Evolutionary conservation across 139 green algal species (phyloP).

Genomic region (Chlorella sp.): DNA sequence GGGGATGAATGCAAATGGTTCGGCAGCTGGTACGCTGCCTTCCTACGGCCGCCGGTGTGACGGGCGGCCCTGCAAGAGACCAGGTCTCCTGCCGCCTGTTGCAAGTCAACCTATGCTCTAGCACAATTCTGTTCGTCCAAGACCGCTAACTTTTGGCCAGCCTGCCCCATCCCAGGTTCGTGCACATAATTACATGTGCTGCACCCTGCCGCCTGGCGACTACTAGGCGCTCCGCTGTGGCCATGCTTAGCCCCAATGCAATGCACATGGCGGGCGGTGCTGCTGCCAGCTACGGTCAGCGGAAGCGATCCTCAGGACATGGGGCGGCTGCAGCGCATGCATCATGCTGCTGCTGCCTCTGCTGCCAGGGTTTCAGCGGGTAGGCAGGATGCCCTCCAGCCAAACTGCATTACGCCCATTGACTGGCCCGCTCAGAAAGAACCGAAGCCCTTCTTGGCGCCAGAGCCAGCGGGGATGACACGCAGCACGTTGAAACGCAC

Average conservation of each 20-base stretch:
- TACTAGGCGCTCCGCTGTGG: too few species aligned
- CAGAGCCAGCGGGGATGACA: constrained; percentile 85
- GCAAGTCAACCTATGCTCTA: too few species aligned
- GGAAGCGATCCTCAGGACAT: background rate
- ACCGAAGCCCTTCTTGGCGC: constrained; percentile 86
- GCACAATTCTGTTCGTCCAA: too few species aligned
- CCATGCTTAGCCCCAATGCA: too few species aligned
- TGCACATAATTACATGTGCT: too few species aligned
- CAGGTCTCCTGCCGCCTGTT: too few species aligned
- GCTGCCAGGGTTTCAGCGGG: too few species aligned
- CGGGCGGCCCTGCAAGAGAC: background rate
- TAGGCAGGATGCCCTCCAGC: too few species aligned
- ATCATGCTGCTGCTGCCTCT: background rate
- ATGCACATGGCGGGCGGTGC: background rate
- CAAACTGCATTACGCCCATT: too few species aligned
- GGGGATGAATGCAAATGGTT: background rate
- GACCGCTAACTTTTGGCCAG: too few species aligned
- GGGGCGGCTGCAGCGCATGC: background rate
- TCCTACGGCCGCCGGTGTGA: constrained; percentile 16
- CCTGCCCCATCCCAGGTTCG: too few species aligned
- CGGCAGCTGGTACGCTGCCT: background rate
- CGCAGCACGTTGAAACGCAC: constrained; percentile 99
- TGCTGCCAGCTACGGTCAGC: background rate
- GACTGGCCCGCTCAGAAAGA: constrained; percentile 48
- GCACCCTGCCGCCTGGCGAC: too few species aligned